Percentiles rank a stretch among this genome's conserved stretches.
phyloP scores from a whole-genome alignment of 140 eudicot species.

The Ambrosia hybrid region DNA sequence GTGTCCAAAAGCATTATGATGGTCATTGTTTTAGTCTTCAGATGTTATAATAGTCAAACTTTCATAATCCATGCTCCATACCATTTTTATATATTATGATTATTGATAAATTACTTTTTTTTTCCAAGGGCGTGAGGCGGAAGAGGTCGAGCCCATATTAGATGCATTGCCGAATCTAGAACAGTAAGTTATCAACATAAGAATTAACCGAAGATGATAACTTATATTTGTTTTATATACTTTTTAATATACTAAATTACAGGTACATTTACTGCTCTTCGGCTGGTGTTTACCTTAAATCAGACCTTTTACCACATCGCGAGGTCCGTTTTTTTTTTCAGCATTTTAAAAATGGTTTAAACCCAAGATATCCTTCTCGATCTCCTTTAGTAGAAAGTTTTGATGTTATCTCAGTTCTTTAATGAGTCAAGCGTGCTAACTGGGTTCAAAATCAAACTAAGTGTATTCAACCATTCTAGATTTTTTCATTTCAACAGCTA shows the following conservation, averaged over 20 bases:
- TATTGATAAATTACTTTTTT: not conserved
- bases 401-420: too few relatives aligned
- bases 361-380: too few relatives aligned
- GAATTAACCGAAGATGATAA: not conserved
- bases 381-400: too few relatives aligned
- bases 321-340: slow-evolving; percentile 58
- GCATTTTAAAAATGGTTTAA: not conserved
- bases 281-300: slow-evolving; percentile 96
- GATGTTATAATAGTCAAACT: slow-evolving; percentile 12
- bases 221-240: not conserved
- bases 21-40: not conserved
- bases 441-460: slow-evolving; percentile 5
- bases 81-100: not conserved
- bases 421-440: too few relatives aligned
- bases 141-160: slow-evolving; percentile 87
- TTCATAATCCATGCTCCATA: not conserved
- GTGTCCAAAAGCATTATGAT: not conserved
- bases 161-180: slow-evolving; percentile 92
- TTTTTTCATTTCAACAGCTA: too few relatives aligned
- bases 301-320: slow-evolving; percentile 79
- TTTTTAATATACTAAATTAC: slow-evolving; percentile 14
- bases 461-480: not conserved
- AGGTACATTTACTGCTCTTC: slow-evolving; percentile 99
- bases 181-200: slow-evolving; percentile 60
- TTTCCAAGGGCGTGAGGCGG: slow-evolving; percentile 86